Evolutionary conservation across 2,329 filamentous ascomycete species (phyloP).

Genomic region (Cercospora janseana): DNA sequence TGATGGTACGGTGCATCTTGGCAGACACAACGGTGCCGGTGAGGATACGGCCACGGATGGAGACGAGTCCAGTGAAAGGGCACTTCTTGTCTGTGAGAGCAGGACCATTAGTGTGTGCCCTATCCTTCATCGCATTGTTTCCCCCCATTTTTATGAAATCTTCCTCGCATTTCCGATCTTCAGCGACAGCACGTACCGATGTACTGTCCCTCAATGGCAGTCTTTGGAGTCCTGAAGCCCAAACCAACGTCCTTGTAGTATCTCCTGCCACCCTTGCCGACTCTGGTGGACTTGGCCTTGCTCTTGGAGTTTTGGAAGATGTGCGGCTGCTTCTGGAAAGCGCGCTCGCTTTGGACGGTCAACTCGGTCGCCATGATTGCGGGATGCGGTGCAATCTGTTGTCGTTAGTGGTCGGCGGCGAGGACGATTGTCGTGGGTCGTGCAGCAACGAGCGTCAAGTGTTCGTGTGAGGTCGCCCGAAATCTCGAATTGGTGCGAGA

Average conservation of each 20-base stretch:
- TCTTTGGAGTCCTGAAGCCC: conserved; percentile 98
- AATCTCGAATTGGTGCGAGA: conserved; percentile 9
- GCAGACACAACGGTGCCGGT: conserved; percentile 98
- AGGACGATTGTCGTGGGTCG: conserved; percentile 9
- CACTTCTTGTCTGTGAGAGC: conserved; percentile 91
- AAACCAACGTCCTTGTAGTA: conserved; percentile 99
- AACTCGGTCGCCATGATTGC: conserved; percentile 93
- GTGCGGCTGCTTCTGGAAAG: conserved; percentile 99
- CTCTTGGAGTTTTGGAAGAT: conserved; percentile 99
- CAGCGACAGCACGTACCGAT: conserved; percentile 70
- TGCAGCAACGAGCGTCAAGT: conserved; percentile 7
- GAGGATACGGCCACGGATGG: conserved; percentile 99
- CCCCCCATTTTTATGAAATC: conserved; percentile 3
- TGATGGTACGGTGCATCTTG: conserved; percentile 99
- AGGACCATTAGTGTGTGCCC: conserved; percentile 19
- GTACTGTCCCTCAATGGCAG: conserved; percentile 97
- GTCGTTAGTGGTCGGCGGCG: conserved; percentile 16
- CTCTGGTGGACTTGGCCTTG: conserved; percentile 77
- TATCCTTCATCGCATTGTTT: conserved; percentile 9
- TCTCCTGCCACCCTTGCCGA: conserved; percentile 90
- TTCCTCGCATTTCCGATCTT: conserved; percentile 10
- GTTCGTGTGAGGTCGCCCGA: conserved; percentile 5
- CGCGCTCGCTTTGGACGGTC: conserved; percentile 99
- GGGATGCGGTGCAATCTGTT: conserved; percentile 31
- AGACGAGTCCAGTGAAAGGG: conserved; percentile 98